These are phyloP conservation scores for Asclepias syriaca DNA, from an alignment of 257 asterid species.

Conservation along the genomic window DNA sequence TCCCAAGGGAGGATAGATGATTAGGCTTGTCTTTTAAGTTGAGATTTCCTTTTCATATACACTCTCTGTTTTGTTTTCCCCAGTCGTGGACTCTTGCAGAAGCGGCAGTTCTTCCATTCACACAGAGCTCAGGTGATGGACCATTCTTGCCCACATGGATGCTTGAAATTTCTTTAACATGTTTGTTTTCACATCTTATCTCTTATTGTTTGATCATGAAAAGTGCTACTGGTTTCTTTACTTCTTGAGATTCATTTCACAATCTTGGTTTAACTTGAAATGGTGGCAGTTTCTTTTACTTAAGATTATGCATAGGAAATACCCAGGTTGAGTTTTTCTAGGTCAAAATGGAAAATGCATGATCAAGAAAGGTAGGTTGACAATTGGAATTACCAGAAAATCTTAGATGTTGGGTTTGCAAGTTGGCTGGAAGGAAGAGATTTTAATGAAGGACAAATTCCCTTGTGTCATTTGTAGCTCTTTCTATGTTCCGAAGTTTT, in stretches of 20 bases:
- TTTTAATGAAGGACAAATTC: background rate
- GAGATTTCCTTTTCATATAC: slow-evolving; percentile 5
- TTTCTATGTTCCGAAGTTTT: background rate
- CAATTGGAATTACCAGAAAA: background rate
- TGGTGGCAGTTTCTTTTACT: background rate
- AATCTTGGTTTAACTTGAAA: background rate
- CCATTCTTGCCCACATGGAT: slow-evolving; percentile 10
- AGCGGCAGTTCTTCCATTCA: slow-evolving; percentile 95
- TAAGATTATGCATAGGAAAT: background rate
- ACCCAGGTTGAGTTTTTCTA: background rate
- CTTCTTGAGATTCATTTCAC: background rate
- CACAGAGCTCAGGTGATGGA: slow-evolving; percentile 93
- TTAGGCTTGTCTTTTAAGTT: background rate
- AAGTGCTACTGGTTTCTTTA: background rate
- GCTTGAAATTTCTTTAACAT: background rate
- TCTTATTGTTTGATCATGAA: background rate
- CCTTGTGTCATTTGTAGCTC: background rate
- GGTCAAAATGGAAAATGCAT: background rate
- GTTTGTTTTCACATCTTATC: background rate
- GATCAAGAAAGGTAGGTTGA: background rate
- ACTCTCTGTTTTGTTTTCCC: slow-evolving; percentile 1
- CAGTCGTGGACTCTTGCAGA: slow-evolving; percentile 92
- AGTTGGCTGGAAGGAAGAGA: background rate
- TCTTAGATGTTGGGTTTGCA: background rate
- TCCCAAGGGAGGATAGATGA: background rate